These are phyloP conservation scores for Penicillium daleae DNA, from an alignment of 495 filamentous ascomycete genomes.

Conservation along the genomic window DNA sequence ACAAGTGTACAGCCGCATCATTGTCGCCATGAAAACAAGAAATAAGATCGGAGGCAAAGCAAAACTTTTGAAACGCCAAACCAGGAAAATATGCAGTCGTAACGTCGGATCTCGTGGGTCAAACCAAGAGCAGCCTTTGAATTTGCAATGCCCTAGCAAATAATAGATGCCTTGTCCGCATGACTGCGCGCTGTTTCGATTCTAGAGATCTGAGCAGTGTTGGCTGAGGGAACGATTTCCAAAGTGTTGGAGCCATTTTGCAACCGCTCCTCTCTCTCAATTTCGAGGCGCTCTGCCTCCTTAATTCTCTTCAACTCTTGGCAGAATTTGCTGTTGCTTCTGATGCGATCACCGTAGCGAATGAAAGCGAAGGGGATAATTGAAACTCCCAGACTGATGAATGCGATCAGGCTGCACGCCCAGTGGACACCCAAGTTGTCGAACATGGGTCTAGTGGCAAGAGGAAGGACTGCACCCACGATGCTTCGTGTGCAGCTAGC, in stretches of 20 bases:
- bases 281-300: conserved; percentile 27
- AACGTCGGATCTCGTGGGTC: background rate
- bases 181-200: conserved; percentile 32
- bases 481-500: conserved; percentile 45
- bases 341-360: conserved; percentile 39
- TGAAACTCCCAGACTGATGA: conserved; percentile 40
- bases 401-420: conserved; percentile 48
- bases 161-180: conserved; percentile 31
- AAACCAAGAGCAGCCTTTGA: background rate
- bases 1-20: conserved; percentile 7
- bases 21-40: conserved; percentile 4
- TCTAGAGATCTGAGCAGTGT: conserved; percentile 21
- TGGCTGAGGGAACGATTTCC: conserved; percentile 18
- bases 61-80: conserved; percentile 19
- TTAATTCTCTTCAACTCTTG: conserved; percentile 44
- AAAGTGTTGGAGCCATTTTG: conserved; percentile 14
- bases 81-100: background rate
- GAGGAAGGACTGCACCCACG: conserved; percentile 46
- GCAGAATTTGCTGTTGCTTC: conserved; percentile 42
- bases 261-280: conserved; percentile 25
- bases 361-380: conserved; percentile 44
- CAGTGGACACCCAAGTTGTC: conserved; percentile 44
- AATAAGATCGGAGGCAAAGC: background rate
- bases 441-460: conserved; percentile 48
- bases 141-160: conserved; percentile 13